These are phyloP conservation scores for Hordeum marinum DNA, from an alignment of 176 grass and related monocot species.

Conservation along the genomic window DNA sequence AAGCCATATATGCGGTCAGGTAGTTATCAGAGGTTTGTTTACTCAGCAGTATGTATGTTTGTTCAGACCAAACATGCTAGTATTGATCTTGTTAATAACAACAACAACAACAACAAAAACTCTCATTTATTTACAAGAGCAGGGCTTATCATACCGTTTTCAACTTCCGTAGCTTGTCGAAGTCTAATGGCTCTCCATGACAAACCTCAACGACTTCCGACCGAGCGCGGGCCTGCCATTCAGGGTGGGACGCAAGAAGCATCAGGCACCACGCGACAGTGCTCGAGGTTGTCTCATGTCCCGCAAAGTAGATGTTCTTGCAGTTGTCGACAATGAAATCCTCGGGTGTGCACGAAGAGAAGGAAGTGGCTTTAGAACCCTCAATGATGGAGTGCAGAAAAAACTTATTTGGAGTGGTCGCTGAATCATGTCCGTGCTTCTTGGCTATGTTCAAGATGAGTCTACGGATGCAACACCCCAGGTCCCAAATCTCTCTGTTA, in stretches of 20 bases:
- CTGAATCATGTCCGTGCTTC: slow-evolving; percentile 20
- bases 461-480: slow-evolving; percentile 30
- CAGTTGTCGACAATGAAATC: slow-evolving; percentile 82
- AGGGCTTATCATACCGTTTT: slow-evolving; percentile 40
- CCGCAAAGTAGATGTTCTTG: slow-evolving; percentile 82
- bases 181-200: slow-evolving; percentile 20
- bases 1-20: neutral
- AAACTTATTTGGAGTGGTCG: neutral
- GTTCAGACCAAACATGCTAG: neutral
- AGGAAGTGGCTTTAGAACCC: slow-evolving; percentile 25
- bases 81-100: neutral
- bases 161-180: slow-evolving; percentile 48
- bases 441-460: slow-evolving; percentile 48
- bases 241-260: slow-evolving; percentile 61
- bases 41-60: neutral
- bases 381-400: slow-evolving; percentile 67
- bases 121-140: neutral
- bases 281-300: slow-evolving; percentile 61
- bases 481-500: slow-evolving; percentile 62
- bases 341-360: slow-evolving; percentile 3
- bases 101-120: neutral
- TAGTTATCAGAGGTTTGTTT: neutral
- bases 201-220: slow-evolving; percentile 41
- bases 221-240: slow-evolving; percentile 55
- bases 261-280: slow-evolving; percentile 66